These are phyloP conservation scores for Globisporangium sylvaticum DNA, from an alignment of 352 stramenopile species.

Conservation along the genomic window DNA sequence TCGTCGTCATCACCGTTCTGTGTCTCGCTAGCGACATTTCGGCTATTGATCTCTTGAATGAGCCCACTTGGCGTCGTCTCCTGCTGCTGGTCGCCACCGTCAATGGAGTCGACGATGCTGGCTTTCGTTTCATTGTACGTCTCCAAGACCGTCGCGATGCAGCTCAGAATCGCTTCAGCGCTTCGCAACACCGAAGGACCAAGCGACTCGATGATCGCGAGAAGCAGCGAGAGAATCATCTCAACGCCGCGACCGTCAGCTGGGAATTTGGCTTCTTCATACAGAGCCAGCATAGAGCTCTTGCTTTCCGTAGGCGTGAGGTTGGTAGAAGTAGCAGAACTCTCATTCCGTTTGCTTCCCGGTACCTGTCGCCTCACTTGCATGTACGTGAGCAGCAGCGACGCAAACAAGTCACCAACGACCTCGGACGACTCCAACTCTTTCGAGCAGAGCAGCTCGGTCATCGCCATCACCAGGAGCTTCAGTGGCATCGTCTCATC, in stretches of 20 bases:
- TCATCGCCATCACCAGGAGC: constrained; percentile 36
- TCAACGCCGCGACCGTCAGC: constrained; percentile 37
- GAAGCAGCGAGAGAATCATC: constrained; percentile 56
- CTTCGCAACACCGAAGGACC: constrained; percentile 72
- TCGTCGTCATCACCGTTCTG: constrained; percentile 22
- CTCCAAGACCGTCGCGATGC: constrained; percentile 62
- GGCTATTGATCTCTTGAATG: constrained; percentile 10
- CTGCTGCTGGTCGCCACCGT: neutral
- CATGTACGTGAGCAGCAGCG: constrained; percentile 78
- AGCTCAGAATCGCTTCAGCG: constrained; percentile 56
- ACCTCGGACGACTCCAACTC: constrained; percentile 61
- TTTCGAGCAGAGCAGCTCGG: constrained; percentile 56
- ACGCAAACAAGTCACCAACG: constrained; percentile 73
- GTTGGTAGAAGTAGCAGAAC: neutral
- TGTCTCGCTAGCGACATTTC: neutral
- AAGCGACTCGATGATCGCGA: constrained; percentile 69
- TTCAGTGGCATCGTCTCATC: constrained; percentile 28
- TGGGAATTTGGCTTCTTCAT: constrained; percentile 32
- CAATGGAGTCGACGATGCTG: neutral
- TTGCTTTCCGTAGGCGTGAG: neutral
- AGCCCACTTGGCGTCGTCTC: neutral
- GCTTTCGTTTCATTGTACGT: constrained; percentile 37
- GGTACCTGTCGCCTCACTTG: constrained; percentile 20
- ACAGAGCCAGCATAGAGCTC: constrained; percentile 13
- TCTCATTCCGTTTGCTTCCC: constrained; percentile 1